Percentiles rank a stretch among this genome's conserved stretches.
These are phyloP conservation scores for Hemisphaericaspora nanyangensis DNA, from an alignment of 805 yeast species.

Conservation along the genomic window DNA sequence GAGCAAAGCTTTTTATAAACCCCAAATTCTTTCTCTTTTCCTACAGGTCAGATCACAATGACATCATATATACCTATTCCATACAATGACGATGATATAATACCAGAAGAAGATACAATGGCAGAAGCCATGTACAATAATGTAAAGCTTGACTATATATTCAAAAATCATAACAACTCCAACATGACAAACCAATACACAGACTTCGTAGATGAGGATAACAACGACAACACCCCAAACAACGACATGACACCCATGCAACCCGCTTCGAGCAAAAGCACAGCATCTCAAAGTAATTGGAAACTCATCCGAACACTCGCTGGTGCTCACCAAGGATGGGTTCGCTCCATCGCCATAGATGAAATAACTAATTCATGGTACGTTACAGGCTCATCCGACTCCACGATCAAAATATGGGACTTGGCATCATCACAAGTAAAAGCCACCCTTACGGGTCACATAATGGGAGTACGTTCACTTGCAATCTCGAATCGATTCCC, in stretches of 20 bases:
- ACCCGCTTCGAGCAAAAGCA: not conserved
- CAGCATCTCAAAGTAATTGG: constrained; percentile 41
- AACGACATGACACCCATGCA: not conserved
- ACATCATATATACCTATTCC: too few relatives aligned
- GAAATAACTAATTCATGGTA: constrained; percentile 83
- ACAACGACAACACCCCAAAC: not conserved
- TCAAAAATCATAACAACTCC: constrained; percentile 3
- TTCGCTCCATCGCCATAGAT: constrained; percentile 74
- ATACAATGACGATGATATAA: too few relatives aligned
- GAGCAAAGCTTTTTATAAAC: too few relatives aligned
- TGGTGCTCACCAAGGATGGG: constrained; percentile 91
- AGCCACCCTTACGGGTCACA: constrained; percentile 83
- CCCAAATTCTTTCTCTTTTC: too few relatives aligned
- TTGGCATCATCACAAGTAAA: constrained; percentile 64
- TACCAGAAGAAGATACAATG: constrained; percentile 27
- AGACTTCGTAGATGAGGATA: constrained; percentile 3
- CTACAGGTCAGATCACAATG: too few relatives aligned
- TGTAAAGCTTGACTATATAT: constrained; percentile 22
- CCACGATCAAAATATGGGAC: constrained; percentile 91
- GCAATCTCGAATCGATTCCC: constrained; percentile 75
- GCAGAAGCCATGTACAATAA: constrained; percentile 30
- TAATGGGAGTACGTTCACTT: constrained; percentile 81
- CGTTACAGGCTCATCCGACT: constrained; percentile 86
- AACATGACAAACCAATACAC: constrained; percentile 2
- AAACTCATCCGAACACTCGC: constrained; percentile 66